Base-by-base conservation (phyloP, 495 filamentous ascomycete genomes). In the Lichenothelia convexa region DNA sequence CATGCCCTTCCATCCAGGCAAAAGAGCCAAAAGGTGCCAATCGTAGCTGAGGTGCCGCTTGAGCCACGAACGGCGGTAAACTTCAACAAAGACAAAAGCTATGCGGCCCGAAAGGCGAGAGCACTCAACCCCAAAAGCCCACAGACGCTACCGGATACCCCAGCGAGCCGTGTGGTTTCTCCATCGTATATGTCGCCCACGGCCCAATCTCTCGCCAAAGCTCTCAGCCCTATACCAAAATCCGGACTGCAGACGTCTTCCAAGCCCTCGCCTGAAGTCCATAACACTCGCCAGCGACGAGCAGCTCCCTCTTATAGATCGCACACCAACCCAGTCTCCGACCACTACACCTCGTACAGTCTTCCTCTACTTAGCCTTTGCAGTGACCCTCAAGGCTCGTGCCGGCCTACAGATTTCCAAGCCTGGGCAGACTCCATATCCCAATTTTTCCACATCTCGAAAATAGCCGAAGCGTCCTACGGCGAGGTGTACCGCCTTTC, bases 401-500 rank as follows among this genome's bases (percentile, higher is more conserved):
- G 18, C 3, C n/a, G 7, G 11, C 40, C 48, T 2, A 27, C 40
- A 21, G 18, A 40, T 16, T 58, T 60, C 39, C 18, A 32, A 3
- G 20, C 38, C 12, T 78, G 71, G 71, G 40, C 57, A 35, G 57
- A 64, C 19, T 51, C 69, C 32, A 64, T 71, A 31, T 54, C 60
- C 3, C 40, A 54, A 1, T 53, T 58, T 21, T 62, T 68, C 46
- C 39, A 50, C 19, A 60, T 80, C 13, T 49, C 55, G 9, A 80
- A 80, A 49, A 77, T 80, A 40, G 73, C 73, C 12, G 73, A 80
- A 51, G 73, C 73, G 2, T 76, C 72, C 2, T 80, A 68, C 43
- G 69, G 71, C 15, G 73, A 80, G 49, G 71, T 80, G 7, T 80
- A 76, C 49, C 67, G 71, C 9, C 57, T 78, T 24, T 65, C 59